Base-by-base conservation (phyloP, 306 rosid genomes). In the Comarum palustre region DNA sequence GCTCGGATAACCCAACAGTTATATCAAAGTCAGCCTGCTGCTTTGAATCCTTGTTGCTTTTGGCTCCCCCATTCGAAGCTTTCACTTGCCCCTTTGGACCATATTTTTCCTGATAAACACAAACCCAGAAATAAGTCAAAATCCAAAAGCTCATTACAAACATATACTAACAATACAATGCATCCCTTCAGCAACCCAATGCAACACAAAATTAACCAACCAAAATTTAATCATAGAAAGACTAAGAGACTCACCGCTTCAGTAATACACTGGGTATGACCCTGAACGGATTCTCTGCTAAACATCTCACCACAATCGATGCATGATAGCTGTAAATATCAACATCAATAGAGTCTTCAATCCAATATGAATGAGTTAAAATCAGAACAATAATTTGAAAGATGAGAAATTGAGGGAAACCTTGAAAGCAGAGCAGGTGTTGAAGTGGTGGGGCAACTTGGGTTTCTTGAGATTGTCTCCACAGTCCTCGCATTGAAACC, bases 401-500 rank as follows among this genome's bases (percentile, higher is more conserved):
- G 32, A 24, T 22, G 7, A 29, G 50, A 16, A 16, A 47, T 5
- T 15, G 16, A 47, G 52, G n/a, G 16, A 66, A 25, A 87, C 96
- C 92, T 85, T 87, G 73, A 65, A 51, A 57, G 97, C 97, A 47
- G 96, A 90, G 73, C 96, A 92, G 29, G 86, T 64, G 61, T 86
- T 87, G 84, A 92, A 92, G 85, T 92, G 98, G 73, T 74, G 29
- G 2, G 71, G 50, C 72, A 92, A 77, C 82, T 92, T 92, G 42
- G 98, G 98, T 73, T 92, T 92, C 86, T 90, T 92, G 68, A 92
- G 87, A 50, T 92, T 87, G 82, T 92, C 98, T 4, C 98, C 96
- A 17, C 98, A 92, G 68, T 88, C 96, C 76, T 92, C 98, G 78
- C 96, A 92, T 76, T 92, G 96, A 85, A 92, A 92, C 98, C 98